A percentile compares a stretch with the other conserved stretches of the same genome.
Evolutionary conservation across 352 stramenopile species (phyloP).

Genomic region (Blastocystis hominis): DNA sequence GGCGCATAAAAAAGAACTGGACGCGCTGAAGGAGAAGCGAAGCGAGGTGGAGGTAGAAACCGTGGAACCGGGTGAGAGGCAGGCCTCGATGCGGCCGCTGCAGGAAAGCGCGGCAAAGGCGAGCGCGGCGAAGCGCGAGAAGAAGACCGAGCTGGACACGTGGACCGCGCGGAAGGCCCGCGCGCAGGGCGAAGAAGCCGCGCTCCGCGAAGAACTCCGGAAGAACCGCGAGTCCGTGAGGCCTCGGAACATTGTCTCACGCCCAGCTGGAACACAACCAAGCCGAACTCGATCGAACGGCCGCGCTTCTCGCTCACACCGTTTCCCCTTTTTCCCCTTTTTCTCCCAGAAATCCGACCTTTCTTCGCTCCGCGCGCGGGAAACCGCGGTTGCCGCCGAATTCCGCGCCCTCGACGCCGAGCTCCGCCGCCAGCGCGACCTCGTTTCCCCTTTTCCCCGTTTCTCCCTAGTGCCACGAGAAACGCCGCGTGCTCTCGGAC

Average conservation of each 20-base stretch:
- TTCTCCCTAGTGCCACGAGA: not conserved
- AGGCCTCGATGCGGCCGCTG: constrained; percentile 67
- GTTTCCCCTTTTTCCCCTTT: not conserved
- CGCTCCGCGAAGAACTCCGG: too few species aligned
- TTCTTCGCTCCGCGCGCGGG: not conserved
- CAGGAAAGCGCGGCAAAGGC: not conserved
- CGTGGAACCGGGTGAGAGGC: constrained; percentile 63
- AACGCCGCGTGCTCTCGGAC: not conserved
- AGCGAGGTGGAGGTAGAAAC: constrained; percentile 65
- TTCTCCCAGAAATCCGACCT: not conserved
- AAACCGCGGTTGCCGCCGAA: not conserved
- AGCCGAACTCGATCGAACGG: constrained; percentile 66
- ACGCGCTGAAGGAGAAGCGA: constrained; percentile 67
- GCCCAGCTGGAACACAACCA: not conserved
- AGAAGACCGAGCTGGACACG: constrained; percentile 62
- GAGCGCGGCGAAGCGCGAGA: constrained; percentile 61
- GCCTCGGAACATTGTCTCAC: not conserved
- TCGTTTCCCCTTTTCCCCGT: not conserved
- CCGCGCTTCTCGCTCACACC: constrained; percentile 52
- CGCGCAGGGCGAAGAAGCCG: too few species aligned
- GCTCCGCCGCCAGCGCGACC: not conserved
- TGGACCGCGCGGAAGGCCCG: not conserved
- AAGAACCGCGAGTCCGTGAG: too few species aligned
- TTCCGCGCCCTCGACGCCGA: not conserved
- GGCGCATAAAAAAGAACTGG: constrained; percentile 65